Evolutionary conservation across 2,329 filamentous ascomycete genomes (phyloP), one percentile per base, ranked within the genome.

Genomic region (Xylariales sp.): DNA sequence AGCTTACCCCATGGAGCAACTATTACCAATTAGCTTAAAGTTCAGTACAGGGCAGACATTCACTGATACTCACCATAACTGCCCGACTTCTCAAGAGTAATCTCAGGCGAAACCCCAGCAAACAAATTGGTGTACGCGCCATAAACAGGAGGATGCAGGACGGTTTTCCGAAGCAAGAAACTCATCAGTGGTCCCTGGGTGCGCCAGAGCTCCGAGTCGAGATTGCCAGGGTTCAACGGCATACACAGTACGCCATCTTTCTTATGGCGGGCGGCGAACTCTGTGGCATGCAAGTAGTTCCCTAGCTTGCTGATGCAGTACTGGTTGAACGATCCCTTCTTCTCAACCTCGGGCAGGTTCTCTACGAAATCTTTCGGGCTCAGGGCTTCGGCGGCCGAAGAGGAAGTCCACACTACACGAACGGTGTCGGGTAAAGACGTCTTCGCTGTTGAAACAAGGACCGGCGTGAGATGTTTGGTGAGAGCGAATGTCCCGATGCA

Each of bases 91-190:
- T 61, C 55, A 19, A 57, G 33, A 6, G 51, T 61, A 8, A 68
- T 53, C 2, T 66, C 58, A 2, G 59, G 52, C 2, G 61, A 62
- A 19, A 67, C 48, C 3, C 62, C 66, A 19, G 64, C 63, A 38
- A 60, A 70, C 1, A 70, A 45, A 52, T 68, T 63, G 0, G 66
- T 69, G 46, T 68, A 70, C 2, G 63, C 66, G 8, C 66, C 66
- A 33, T 55, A 46, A 34, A 57, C 35, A 5, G 50, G 32, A 10
- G 52, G 45, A 38, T 54, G 47, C 18, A 51, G 19, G 46, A 49
- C 6, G 11, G 37, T 15, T 22, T 22, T 33, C 20, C 25, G 35
- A 10, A 36, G 24, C 11, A 43, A 16, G 24, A 3, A 32, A 8
- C 22, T 46, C 35, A 49, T 47, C 2, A 51, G 4, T 3, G 21